Percentiles rank a stretch among this genome's conserved stretches.
Conservation (phyloP, 2,329 filamentous ascomycete species). For the Exophiala sideris region DNA sequence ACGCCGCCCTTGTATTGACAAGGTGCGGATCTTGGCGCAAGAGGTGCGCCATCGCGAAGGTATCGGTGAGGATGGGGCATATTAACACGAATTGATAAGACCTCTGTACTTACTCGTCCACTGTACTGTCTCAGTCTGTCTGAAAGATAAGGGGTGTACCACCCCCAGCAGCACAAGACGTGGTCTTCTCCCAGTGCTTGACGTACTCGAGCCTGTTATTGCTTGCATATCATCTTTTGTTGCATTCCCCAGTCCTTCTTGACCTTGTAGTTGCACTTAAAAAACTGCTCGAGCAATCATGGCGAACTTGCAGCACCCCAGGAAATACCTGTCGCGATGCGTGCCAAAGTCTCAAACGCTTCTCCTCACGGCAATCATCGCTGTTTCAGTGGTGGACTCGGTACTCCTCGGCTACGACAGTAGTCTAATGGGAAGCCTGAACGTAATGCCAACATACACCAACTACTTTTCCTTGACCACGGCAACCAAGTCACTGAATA, state of each 20-base stretch:
- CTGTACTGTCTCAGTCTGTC: neutral
- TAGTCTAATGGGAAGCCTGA: conserved; percentile 36
- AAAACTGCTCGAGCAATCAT: neutral
- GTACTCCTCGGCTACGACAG: conserved; percentile 33
- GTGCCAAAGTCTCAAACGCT: conserved; percentile 3
- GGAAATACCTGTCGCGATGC: conserved; percentile 9
- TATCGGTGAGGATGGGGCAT: no score
- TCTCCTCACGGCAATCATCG: conserved; percentile 21
- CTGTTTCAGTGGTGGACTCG: conserved; percentile 31
- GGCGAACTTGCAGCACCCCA: neutral
- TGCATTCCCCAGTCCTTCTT: neutral
- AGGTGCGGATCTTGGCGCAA: no score
- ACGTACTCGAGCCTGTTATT: no score
- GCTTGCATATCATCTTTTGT: neutral
- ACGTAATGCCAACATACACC: conserved; percentile 35
- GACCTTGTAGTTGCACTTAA: neutral
- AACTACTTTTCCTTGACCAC: conserved; percentile 36
- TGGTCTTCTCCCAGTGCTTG: neutral
- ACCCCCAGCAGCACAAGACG: neutral
- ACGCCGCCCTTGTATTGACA: no score
- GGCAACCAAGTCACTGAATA: conserved; percentile 34
- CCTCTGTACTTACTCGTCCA: neutral
- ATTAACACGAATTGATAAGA: neutral
- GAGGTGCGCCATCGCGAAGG: no score
- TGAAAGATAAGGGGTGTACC: no score